Conservation (phyloP, 441 rosid species). For the Croton setiger region DNA sequence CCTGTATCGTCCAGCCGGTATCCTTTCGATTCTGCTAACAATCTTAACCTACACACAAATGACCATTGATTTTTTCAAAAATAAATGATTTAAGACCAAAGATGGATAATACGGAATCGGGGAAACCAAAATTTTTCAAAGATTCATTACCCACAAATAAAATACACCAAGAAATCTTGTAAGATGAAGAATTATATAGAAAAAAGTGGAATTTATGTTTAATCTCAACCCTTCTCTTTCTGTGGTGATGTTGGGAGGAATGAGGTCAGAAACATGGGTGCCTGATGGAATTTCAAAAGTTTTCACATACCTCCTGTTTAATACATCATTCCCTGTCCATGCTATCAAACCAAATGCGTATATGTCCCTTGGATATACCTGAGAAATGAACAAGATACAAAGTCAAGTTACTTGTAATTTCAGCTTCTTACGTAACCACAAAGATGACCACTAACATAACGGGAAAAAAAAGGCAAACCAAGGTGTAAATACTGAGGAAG, state of each 20-base stretch:
- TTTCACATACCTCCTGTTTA: constrained; percentile 65
- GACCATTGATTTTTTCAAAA: neutral
- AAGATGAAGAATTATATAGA: neutral
- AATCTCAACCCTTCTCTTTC: neutral
- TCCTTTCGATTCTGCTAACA: constrained; percentile 87
- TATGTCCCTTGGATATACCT: constrained; percentile 92
- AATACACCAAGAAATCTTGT: neutral
- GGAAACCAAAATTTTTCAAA: neutral
- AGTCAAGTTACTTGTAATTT: neutral
- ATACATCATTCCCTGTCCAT: constrained; percentile 92
- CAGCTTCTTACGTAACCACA: neutral
- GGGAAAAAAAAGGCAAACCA: neutral
- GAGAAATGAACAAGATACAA: constrained; percentile 11
- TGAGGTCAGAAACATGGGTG: neutral
- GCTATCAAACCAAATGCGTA: constrained; percentile 87
- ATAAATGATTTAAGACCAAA: neutral
- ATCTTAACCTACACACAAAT: constrained; percentile 62
- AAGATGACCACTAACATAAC: neutral
- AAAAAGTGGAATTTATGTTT: neutral
- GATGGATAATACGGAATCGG: neutral
- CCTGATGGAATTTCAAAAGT: neutral
- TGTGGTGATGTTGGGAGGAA: neutral
- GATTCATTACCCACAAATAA: neutral
- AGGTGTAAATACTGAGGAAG: neutral
- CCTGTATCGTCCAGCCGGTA: constrained; percentile 88